Evolutionary conservation across 345 rosid species (phyloP).

Genomic region (Toxicodendron radicans): DNA sequence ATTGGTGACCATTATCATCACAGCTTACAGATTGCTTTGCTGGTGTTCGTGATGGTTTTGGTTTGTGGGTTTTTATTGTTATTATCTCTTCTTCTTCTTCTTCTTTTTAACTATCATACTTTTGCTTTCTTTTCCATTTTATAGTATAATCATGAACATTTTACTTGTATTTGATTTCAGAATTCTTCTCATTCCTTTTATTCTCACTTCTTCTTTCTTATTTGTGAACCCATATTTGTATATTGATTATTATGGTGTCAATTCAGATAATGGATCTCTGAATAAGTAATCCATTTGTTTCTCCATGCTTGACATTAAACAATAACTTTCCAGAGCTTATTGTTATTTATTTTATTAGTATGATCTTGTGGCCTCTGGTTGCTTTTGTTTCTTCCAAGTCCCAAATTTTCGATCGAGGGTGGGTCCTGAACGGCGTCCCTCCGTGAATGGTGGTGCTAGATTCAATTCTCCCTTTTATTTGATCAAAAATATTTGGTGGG

Average conservation of each 20-base stretch:
- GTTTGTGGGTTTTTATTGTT: conserved; percentile 45
- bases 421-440: conserved; percentile 18
- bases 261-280: not conserved
- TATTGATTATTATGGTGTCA: not conserved
- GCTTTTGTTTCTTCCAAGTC: not conserved
- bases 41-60: conserved; percentile 24
- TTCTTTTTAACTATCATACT: conserved; percentile 38
- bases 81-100: conserved; percentile 34
- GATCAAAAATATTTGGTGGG: conserved; percentile 19
- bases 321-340: conserved; percentile 7
- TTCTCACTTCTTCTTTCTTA: not conserved
- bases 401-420: conserved; percentile 14
- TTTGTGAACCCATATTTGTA: not conserved
- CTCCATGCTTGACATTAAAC: not conserved
- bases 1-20: conserved; percentile 37
- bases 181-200: conserved; percentile 30
- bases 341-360: not conserved
- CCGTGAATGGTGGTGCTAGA: conserved; percentile 34
- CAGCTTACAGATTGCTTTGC: conserved; percentile 22
- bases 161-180: conserved; percentile 45
- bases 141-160: conserved; percentile 46
- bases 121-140: conserved; percentile 31
- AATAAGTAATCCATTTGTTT: not conserved
- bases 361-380: not conserved
- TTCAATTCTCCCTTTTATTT: conserved; percentile 5